Conservation (phyloP, 2,329 filamentous ascomycete genomes). For the Aspergillus glaucus region DNA sequence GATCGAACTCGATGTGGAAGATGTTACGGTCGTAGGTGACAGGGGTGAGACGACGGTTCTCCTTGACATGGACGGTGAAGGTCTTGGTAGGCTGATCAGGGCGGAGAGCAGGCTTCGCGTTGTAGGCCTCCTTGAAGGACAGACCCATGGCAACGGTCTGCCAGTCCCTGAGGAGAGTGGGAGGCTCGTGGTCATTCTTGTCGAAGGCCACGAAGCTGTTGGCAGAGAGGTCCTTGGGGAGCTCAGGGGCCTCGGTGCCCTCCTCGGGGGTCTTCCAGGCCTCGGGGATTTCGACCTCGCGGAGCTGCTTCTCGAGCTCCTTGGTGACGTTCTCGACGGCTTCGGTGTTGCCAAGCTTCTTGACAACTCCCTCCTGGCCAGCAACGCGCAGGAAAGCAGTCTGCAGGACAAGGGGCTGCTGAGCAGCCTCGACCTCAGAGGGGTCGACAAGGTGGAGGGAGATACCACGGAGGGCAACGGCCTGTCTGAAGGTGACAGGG, state of each 20-base stretch:
- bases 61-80: conserved; percentile 80
- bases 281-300: conserved; percentile 67
- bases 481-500: conserved; percentile 62
- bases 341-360: conserved; percentile 61
- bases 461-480: conserved; percentile 62
- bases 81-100: conserved; percentile 85
- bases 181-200: conserved; percentile 65
- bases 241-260: conserved; percentile 31
- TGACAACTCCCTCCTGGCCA: conserved; percentile 56
- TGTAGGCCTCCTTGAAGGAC: conserved; percentile 90
- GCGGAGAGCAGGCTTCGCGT: conserved; percentile 64
- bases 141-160: conserved; percentile 79
- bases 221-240: conserved; percentile 60
- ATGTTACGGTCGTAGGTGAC: conserved; percentile 92
- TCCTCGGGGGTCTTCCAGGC: conserved; percentile 68
- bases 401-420: conserved; percentile 65
- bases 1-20: conserved; percentile 99
- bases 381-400: conserved; percentile 77
- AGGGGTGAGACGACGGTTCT: conserved; percentile 90
- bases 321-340: conserved; percentile 54
- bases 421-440: conserved; percentile 58
- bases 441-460: conserved; percentile 72
- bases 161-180: conserved; percentile 67
- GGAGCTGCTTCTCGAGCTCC: conserved; percentile 62
- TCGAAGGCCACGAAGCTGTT: conserved; percentile 81